A percentile compares a stretch with the other conserved stretches of the same genome.
These are phyloP conservation scores for Babesia sp. DNA, from an alignment of 169 alveolate genomes.

Conservation along the genomic window DNA sequence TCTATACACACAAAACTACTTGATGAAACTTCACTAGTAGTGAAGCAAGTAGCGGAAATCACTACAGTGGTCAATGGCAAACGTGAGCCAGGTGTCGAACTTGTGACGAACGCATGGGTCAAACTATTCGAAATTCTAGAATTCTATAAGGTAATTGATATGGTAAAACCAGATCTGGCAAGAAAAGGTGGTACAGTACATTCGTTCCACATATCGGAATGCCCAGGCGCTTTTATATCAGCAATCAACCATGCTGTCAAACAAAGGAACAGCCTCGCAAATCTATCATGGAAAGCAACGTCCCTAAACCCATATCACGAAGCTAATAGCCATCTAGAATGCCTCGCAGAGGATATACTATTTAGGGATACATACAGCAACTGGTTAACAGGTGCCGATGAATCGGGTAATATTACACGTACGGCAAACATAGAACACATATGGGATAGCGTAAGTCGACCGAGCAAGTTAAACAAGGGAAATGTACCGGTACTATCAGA, in stretches of 20 bases:
- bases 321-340: constrained; percentile 68
- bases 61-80: constrained; percentile 50
- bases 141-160: constrained; percentile 67
- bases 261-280: constrained; percentile 57
- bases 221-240: constrained; percentile 80
- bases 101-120: constrained; percentile 77
- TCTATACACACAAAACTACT: constrained; percentile 62
- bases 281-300: constrained; percentile 74
- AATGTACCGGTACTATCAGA: constrained; percentile 57
- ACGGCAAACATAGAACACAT: constrained; percentile 70
- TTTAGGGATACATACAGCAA: constrained; percentile 71
- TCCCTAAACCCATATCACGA: constrained; percentile 78
- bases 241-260: constrained; percentile 72
- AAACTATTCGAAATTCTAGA: constrained; percentile 74
- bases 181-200: constrained; percentile 61
- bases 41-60: constrained; percentile 52
- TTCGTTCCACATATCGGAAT: constrained; percentile 74
- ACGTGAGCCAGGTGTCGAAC: constrained; percentile 70
- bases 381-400: constrained; percentile 76
- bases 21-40: constrained; percentile 61
- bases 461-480: constrained; percentile 52
- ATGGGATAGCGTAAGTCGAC: constrained; percentile 70
- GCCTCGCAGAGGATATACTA: constrained; percentile 76
- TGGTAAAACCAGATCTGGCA: constrained; percentile 59
- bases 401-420: constrained; percentile 71